Percentiles rank a stretch among this genome's conserved stretches.
Evolutionary conservation across 1,284 basidiomycete genomes (phyloP).

Genomic region (Leucoagaricus sp.): DNA sequence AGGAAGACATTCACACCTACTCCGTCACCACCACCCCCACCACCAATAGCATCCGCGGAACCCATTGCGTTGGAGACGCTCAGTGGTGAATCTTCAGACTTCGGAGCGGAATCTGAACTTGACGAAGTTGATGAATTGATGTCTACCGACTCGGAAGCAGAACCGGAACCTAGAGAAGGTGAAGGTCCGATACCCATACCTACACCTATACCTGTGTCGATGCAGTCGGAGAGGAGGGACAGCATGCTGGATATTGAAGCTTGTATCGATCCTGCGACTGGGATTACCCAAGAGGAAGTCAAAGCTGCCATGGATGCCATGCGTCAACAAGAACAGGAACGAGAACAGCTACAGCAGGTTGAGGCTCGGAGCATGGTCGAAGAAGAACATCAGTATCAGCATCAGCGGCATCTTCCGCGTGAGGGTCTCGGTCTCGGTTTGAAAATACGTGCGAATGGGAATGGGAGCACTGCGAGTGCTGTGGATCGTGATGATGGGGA

Average conservation of each 20-base stretch:
- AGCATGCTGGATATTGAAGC: conserved; percentile 11
- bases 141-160: conserved; percentile 11
- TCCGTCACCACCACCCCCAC: conserved; percentile 1
- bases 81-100: neutral
- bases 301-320: conserved; percentile 38
- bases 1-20: neutral
- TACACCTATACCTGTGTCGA: no score
- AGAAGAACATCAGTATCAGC: neutral
- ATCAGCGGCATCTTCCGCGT: neutral
- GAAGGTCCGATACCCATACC: no score
- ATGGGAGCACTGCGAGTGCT: no score
- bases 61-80: neutral
- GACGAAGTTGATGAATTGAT: conserved; percentile 6
- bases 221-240: no score
- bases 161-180: no score
- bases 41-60: conserved; percentile 1
- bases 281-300: conserved; percentile 34
- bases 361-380: no score
- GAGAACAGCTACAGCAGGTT: conserved; percentile 18
- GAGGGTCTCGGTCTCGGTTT: conserved; percentile 9
- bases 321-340: conserved; percentile 22
- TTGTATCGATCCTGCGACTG: conserved; percentile 21
- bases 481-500: conserved; percentile 9
- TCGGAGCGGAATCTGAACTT: neutral
- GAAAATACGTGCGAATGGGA: conserved; percentile 10